Evolutionary conservation across 1,284 basidiomycete genomes (phyloP).

Genomic region (Pseudozyma flocculosa): DNA sequence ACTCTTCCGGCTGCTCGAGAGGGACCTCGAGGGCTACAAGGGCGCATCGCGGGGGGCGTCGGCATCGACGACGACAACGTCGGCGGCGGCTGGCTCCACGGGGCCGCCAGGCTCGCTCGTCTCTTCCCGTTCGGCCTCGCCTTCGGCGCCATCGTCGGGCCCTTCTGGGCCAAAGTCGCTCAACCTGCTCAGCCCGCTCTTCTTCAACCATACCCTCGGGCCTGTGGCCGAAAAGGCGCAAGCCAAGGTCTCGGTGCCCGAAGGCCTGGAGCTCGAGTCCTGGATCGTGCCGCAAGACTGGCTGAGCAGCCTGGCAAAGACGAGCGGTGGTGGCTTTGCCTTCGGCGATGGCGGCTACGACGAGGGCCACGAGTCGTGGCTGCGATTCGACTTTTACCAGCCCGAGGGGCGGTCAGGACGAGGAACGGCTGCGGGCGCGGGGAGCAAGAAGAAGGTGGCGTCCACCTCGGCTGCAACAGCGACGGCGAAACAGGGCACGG

Average conservation of each 20-base stretch:
- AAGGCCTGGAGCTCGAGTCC: slow-evolving; percentile 77
- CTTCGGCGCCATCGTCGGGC: background rate
- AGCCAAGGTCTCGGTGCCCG: slow-evolving; percentile 73
- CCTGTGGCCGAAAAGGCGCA: slow-evolving; percentile 80
- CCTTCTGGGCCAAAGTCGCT: slow-evolving; percentile 72
- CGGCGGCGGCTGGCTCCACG: background rate
- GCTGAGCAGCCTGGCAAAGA: slow-evolving; percentile 10
- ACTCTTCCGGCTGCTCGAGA: slow-evolving; percentile 75
- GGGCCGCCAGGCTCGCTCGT: no score
- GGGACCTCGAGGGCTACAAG: slow-evolving; percentile 65
- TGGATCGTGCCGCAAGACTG: slow-evolving; percentile 70
- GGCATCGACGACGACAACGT: background rate
- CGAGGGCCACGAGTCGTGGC: background rate
- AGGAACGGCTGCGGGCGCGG: background rate
- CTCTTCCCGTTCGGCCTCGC: background rate
- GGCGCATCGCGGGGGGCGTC: background rate
- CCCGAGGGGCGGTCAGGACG: slow-evolving; percentile 46
- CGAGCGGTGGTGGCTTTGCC: background rate
- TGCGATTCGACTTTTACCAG: slow-evolving; percentile 47
- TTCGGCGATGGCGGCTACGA: background rate
- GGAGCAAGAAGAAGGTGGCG: background rate
- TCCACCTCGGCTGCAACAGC: no score
- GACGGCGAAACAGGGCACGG: slow-evolving; percentile 1
- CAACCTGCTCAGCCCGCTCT: slow-evolving; percentile 80
- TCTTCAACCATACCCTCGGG: slow-evolving; percentile 77